Percentiles rank a stretch among this genome's conserved stretches.
These are phyloP conservation scores for Kipferlia bialata DNA, from an alignment of 78 protist genomes.

Conservation along the genomic window DNA sequence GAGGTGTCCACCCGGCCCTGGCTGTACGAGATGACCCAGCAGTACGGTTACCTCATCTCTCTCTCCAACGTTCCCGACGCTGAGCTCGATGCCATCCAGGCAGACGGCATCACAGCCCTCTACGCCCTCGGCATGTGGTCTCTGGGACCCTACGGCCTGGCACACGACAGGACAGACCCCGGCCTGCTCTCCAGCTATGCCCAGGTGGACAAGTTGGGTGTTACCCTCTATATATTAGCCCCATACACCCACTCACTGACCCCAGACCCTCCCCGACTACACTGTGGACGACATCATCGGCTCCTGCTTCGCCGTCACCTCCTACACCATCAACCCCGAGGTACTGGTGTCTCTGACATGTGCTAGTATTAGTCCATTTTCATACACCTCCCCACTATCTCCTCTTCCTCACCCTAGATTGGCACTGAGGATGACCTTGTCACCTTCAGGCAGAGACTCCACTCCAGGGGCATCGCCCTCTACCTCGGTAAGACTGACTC, in stretches of 20 bases:
- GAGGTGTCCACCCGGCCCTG: conserved; percentile 27
- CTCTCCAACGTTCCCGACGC: conserved; percentile 22
- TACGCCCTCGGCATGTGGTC: conserved; percentile 75
- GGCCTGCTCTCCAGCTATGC: conserved; percentile 33
- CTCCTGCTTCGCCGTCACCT: conserved; percentile 61
- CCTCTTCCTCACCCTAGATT: too few relatives aligned
- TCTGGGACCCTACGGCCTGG: conserved; percentile 48
- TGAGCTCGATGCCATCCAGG: conserved; percentile 2
- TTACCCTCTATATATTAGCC: background rate
- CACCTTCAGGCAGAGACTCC: background rate
- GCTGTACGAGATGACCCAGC: conserved; percentile 11
- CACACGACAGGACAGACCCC: conserved; percentile 48
- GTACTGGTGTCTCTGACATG: too few relatives aligned
- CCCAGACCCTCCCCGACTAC: conserved; percentile 40
- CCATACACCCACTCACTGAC: conserved; percentile 12
- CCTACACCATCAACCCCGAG: conserved; percentile 49
- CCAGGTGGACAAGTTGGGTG: background rate
- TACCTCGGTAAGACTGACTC: too few relatives aligned
- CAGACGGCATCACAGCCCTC: conserved; percentile 18
- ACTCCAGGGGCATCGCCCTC: conserved; percentile 17
- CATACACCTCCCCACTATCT: too few relatives aligned
- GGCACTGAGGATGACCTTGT: conserved; percentile 40
- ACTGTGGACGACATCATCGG: conserved; percentile 60
- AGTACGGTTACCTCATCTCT: background rate
- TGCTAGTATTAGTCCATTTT: too few relatives aligned